These are phyloP conservation scores for Polytrichum commune DNA, from an alignment of 225 moss, liverwort and hornwort genomes.

Conservation along the genomic window DNA sequence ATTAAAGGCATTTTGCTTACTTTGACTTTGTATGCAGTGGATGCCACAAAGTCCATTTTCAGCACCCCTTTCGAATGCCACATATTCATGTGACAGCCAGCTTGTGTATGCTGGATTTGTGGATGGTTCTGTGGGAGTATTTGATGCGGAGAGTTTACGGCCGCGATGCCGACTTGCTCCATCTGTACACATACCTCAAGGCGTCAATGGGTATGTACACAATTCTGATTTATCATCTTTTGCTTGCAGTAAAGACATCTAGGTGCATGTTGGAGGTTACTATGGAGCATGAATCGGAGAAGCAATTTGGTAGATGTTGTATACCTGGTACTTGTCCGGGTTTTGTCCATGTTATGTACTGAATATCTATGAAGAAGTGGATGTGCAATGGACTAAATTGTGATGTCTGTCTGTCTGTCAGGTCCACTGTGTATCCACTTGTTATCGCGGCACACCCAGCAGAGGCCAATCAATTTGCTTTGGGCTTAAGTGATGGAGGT, in stretches of 20 bases:
- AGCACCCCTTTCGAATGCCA: conserved; percentile 91
- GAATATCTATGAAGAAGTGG: neutral
- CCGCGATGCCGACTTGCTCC: conserved; percentile 88
- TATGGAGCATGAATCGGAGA: neutral
- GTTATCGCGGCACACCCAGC: conserved; percentile 93
- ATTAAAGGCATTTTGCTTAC: neutral
- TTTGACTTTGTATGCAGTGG: conserved; percentile 58
- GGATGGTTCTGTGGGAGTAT: conserved; percentile 96
- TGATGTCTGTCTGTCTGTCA: conserved; percentile 18
- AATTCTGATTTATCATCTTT: neutral
- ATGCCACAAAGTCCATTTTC: conserved; percentile 74
- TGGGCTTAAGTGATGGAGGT: conserved; percentile 95
- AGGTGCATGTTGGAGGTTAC: neutral
- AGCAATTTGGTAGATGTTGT: neutral
- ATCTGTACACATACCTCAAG: conserved; percentile 88
- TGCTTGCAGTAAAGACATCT: no score
- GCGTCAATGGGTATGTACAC: conserved; percentile 72
- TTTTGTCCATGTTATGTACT: neutral
- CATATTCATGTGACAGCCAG: conserved; percentile 88
- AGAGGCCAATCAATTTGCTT: conserved; percentile 91
- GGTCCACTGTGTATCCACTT: conserved; percentile 84
- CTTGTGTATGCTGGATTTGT: conserved; percentile 91
- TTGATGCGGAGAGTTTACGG: conserved; percentile 87
- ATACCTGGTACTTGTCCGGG: no score
- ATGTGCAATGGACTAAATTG: neutral